Conservation (phyloP, 164 flowering plant genomes). For the Taxillus chinensis region DNA sequence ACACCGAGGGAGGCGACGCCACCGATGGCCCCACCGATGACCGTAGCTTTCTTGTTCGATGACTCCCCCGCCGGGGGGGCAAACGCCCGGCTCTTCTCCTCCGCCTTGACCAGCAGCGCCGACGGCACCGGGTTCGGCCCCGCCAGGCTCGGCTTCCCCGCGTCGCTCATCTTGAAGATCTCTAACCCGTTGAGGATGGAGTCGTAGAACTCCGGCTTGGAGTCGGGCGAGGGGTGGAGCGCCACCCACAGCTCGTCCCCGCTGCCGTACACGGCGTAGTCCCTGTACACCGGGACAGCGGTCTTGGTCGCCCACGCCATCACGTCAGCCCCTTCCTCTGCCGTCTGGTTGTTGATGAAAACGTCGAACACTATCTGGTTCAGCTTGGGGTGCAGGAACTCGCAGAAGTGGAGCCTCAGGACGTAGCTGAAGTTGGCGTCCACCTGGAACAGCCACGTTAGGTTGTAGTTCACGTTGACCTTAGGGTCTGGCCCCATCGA, state of each 20-base stretch:
- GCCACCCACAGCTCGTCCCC: conserved; percentile 4
- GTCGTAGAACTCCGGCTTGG: conserved; percentile 17
- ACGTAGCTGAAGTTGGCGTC: neutral
- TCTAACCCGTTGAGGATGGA: conserved; percentile 68
- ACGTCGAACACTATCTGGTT: conserved; percentile 1
- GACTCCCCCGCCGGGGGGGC: neutral
- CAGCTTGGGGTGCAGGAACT: neutral
- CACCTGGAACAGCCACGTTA: neutral
- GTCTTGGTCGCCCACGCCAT: neutral
- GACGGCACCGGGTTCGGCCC: conserved; percentile 65
- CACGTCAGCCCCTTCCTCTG: neutral
- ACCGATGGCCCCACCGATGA: conserved; percentile 38
- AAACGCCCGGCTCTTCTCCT: conserved; percentile 6
- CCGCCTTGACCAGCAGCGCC: conserved; percentile 20
- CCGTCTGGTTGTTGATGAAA: conserved; percentile 8
- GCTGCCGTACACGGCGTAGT: neutral
- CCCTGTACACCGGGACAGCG: conserved; percentile 10
- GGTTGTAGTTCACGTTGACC: neutral
- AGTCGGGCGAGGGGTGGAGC: neutral
- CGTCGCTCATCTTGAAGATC: conserved; percentile 54
- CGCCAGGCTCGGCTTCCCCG: conserved; percentile 31
- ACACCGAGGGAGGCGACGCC: conserved; percentile 42
- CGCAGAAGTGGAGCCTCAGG: neutral
- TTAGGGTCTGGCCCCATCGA: neutral
- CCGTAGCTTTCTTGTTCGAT: neutral